These are phyloP conservation scores for Irpex rosettiformis DNA, from an alignment of 1,284 basidiomycete genomes.

Conservation along the genomic window DNA sequence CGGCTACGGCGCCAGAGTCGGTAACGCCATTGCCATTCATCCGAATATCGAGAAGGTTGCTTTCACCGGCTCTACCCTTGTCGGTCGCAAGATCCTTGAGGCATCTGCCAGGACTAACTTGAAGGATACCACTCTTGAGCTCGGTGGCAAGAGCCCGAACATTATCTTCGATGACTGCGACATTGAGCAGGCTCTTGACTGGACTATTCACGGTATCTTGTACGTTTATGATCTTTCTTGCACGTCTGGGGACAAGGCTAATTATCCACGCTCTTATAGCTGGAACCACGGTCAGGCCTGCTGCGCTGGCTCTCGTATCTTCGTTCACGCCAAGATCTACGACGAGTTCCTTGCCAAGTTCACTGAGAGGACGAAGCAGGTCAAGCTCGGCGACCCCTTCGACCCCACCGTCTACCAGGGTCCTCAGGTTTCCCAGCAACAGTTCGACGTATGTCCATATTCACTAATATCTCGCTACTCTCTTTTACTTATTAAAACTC, in stretches of 20 bases:
- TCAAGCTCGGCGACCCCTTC: conserved; percentile 85
- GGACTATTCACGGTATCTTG: conserved; percentile 82
- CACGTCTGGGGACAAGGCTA: not conserved
- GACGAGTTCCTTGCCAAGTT: conserved; percentile 72
- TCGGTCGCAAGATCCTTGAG: conserved; percentile 85
- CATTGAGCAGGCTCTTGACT: conserved; percentile 77
- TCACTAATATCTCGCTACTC: not conserved
- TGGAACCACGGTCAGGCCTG: conserved; percentile 85
- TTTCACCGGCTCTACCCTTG: conserved; percentile 76
- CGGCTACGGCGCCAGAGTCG: conserved; percentile 67
- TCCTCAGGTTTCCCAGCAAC: conserved; percentile 79
- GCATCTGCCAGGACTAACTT: conserved; percentile 82
- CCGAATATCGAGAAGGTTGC: conserved; percentile 69
- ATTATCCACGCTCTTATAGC: conserved; percentile 30
- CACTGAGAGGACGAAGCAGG: conserved; percentile 49
- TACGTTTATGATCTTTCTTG: conserved; percentile 27
- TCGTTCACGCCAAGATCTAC: conserved; percentile 81
- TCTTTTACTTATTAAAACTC: conserved; percentile 6
- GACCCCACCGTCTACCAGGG: conserved; percentile 69
- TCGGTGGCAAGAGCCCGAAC: conserved; percentile 90
- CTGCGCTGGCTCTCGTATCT: conserved; percentile 84
- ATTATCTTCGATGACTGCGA: conserved; percentile 73
- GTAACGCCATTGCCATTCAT: conserved; percentile 60
- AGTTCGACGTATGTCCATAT: conserved; percentile 58
- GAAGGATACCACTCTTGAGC: conserved; percentile 88